Evolutionary conservation across 345 rosid species (phyloP).

Genomic region (Brassica nigra): DNA sequence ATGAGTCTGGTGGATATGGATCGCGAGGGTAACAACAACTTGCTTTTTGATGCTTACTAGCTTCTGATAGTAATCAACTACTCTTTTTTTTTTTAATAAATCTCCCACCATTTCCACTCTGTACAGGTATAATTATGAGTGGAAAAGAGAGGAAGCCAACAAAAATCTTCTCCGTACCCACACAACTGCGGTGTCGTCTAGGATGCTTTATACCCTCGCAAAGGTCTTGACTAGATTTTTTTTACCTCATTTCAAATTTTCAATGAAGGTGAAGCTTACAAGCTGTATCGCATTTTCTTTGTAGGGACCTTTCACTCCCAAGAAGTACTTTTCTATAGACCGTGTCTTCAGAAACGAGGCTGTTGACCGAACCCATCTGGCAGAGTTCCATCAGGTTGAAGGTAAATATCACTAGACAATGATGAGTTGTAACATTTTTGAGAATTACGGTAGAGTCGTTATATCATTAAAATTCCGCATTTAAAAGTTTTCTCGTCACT

Average conservation of each 20-base stretch:
- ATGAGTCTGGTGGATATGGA: conserved; percentile 89
- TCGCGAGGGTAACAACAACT: conserved; percentile 68
- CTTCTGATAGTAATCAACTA: conserved; percentile 4
- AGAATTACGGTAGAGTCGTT: too few relatives aligned
- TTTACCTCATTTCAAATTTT: not conserved
- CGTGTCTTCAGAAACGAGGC: conserved; percentile 99
- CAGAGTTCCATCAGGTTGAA: conserved; percentile 98
- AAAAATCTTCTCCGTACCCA: conserved; percentile 94
- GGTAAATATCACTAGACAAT: conserved; percentile 42
- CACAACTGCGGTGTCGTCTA: conserved; percentile 89
- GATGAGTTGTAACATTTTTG: not conserved
- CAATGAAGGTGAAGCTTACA: not conserved
- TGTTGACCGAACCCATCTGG: conserved; percentile 92
- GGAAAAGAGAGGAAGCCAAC: conserved; percentile 98
- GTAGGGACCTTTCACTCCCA: conserved; percentile 70
- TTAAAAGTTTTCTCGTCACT: conserved; percentile 18
- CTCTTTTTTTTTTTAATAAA: too few relatives aligned
- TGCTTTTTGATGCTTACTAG: not conserved
- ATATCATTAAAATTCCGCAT: too few relatives aligned
- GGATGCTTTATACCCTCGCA: conserved; percentile 87
- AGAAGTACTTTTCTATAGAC: conserved; percentile 90
- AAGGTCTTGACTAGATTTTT: conserved; percentile 52
- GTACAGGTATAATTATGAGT: conserved; percentile 75
- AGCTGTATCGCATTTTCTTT: conserved; percentile 3
- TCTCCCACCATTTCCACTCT: not conserved